Evolutionary conservation across 768 basidiomycete species (phyloP).

Genomic region (Lactarius psammicola): DNA sequence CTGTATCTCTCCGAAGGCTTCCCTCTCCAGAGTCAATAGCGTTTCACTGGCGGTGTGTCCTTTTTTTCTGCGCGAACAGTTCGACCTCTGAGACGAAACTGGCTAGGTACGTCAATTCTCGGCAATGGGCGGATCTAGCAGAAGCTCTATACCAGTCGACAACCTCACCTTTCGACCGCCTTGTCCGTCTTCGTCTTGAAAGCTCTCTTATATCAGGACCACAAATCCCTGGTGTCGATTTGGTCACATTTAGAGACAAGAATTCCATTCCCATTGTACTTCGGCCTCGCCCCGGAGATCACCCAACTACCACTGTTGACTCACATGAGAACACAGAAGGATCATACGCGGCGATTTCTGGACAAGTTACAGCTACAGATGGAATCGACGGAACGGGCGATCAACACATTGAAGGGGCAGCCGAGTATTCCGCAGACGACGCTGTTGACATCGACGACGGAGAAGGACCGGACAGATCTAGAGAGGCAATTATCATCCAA

Average conservation of each 20-base stretch:
- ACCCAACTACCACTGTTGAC: not conserved
- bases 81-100: not conserved
- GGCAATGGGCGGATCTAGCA: not conserved
- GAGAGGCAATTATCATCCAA: slow-evolving; percentile 1
- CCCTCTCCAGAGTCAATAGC: not conserved
- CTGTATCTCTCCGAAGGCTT: not conserved
- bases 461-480: slow-evolving; percentile 10
- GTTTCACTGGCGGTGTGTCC: slow-evolving; percentile 11
- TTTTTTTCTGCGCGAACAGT: not conserved
- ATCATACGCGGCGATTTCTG: not conserved
- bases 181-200: slow-evolving; percentile 4
- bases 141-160: slow-evolving; percentile 12
- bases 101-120: slow-evolving; percentile 3
- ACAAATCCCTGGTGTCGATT: not conserved
- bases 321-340: not conserved
- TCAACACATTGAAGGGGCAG: not conserved
- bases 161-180: slow-evolving; percentile 8
- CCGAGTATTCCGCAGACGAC: slow-evolving; percentile 13
- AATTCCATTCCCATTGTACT: slow-evolving; percentile 2
- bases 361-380: not conserved
- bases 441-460: not conserved
- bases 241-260: not conserved
- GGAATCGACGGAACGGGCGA: not conserved
- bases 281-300: not conserved
- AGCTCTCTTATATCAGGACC: not conserved